Percentiles rank a stretch among this genome's conserved stretches.
These are phyloP conservation scores for Ophiocordyceps polyrhachis-furcata DNA, from an alignment of 2,329 filamentous ascomycete genomes.

Conservation along the genomic window DNA sequence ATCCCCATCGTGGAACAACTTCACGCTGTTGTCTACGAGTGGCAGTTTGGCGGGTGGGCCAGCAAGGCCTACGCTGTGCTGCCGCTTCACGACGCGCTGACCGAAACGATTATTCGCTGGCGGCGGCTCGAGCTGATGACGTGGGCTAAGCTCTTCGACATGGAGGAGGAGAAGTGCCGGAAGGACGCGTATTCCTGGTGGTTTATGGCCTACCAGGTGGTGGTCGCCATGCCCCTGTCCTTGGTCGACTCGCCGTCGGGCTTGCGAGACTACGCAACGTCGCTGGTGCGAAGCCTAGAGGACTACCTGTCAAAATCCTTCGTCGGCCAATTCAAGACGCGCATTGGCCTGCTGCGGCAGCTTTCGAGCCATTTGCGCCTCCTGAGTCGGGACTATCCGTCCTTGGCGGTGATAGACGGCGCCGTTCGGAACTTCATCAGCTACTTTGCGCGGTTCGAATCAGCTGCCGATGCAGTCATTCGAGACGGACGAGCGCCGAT, in stretches of 20 bases:
- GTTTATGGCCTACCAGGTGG: conserved; percentile 86
- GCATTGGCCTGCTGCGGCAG: conserved; percentile 51
- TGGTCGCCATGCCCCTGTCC: conserved; percentile 56
- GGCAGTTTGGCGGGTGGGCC: conserved; percentile 75
- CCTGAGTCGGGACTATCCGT: conserved; percentile 38
- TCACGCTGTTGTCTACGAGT: conserved; percentile 72
- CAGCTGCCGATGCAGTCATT: conserved; percentile 44
- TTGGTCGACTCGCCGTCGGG: conserved; percentile 40
- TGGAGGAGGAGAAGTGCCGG: conserved; percentile 58
- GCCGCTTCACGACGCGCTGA: conserved; percentile 57
- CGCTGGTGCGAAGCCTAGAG: conserved; percentile 58
- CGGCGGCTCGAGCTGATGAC: conserved; percentile 78
- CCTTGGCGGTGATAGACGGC: conserved; percentile 37
- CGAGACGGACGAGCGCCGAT: conserved; percentile 48
- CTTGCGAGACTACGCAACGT: conserved; percentile 43
- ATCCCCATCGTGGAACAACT: conserved; percentile 77
- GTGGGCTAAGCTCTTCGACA: conserved; percentile 76
- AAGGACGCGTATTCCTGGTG: conserved; percentile 81
- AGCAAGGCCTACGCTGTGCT: conserved; percentile 58
- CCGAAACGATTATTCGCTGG: conserved; percentile 71
- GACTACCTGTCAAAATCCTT: conserved; percentile 64
- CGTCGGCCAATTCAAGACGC: conserved; percentile 59
- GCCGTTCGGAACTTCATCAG: conserved; percentile 59
- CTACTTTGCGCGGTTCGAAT: conserved; percentile 56
- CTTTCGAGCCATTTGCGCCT: conserved; percentile 46